Base-by-base conservation (phyloP, 108 stramenopile genomes). In the Cylindrotheca closterium region DNA sequence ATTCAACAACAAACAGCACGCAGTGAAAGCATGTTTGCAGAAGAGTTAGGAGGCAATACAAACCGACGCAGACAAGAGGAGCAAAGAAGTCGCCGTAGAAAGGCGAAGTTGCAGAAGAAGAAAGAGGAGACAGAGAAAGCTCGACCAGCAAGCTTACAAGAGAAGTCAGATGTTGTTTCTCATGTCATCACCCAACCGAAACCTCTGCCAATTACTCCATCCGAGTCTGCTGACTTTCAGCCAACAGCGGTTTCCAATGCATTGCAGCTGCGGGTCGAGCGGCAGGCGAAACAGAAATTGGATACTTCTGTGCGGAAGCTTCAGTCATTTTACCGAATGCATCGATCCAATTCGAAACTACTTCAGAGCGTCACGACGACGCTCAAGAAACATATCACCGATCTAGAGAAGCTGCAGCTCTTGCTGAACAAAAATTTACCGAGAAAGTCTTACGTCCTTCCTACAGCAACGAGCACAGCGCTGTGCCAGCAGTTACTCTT, bases 1-100 rank as follows among this genome's bases (percentile, higher is more conserved):
- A n/a, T n/a, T n/a, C n/a, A n/a, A n/a, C n/a, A n/a, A n/a, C n/a
- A n/a, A n/a, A n/a, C n/a, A n/a, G n/a, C n/a, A n/a, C n/a, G n/a
- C n/a, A n/a, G n/a, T n/a, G 37, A 7, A 42, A n/a, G 19, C 47
- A 92, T 92, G 91, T 92, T 92, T 75, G 68, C 91, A 1, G 91
- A 92, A 46, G 91, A 92, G 50, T 54, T 89, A 30, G 63, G 78
- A 55, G 82, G 85, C 0, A 92, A 89, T 56, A 74, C 88, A 3
- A 79, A 66, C 32, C 81, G 77, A 47, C 85, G 87, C 58, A 60
- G 86, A 10, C 86, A 86, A 56, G 86, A 87, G 30, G 87, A 87
- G 30, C 82, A 84, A 59, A 71, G 69, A 63, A 65, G 63, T 37
- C 76, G 88, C 49, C 73, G 91, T 10, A 63, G 78, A 46, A 73